Conservation (phyloP, 768 basidiomycete genomes). For the Punctularia strigosozonata region DNA sequence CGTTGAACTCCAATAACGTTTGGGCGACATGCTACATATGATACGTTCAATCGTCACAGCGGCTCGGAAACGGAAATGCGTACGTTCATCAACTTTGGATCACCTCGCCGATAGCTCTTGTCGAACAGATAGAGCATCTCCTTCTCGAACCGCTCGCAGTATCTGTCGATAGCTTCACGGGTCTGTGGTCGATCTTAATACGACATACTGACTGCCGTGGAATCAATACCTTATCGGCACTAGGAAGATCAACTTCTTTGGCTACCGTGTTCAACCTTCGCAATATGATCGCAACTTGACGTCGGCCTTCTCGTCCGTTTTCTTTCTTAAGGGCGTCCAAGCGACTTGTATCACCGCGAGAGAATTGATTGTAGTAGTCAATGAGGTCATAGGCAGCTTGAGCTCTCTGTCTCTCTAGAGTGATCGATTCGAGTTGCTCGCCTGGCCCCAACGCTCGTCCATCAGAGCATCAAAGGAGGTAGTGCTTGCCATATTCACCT, state of each 20-base stretch:
- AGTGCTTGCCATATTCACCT: too few relatives aligned
- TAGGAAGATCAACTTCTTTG: constrained; percentile 84
- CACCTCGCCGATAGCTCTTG: constrained; percentile 88
- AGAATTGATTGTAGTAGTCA: constrained; percentile 88
- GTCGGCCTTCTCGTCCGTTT: constrained; percentile 78
- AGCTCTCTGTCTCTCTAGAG: constrained; percentile 83
- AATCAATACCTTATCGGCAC: constrained; percentile 59
- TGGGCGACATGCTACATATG: constrained; percentile 92
- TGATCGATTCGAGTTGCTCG: constrained; percentile 91
- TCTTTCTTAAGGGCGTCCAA: constrained; percentile 76
- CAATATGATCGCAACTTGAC: constrained; percentile 79
- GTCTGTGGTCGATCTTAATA: constrained; percentile 36
- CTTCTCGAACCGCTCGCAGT: constrained; percentile 98
- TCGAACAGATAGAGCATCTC: constrained; percentile 97
- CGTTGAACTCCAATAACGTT: constrained; percentile 94
- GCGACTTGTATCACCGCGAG: constrained; percentile 63
- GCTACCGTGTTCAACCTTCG: constrained; percentile 79
- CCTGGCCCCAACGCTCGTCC: too few relatives aligned
- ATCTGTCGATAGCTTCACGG: constrained; percentile 86
- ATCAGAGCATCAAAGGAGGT: too few relatives aligned
- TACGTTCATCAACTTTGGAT: constrained; percentile 99
- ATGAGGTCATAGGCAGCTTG: constrained; percentile 92
- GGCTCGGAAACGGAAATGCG: background rate
- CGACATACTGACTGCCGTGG: background rate
- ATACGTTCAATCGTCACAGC: background rate